Evolutionary conservation across 2,329 filamentous ascomycete species (phyloP), one percentile per base, ranked within the genome.

Genomic region (Colletotrichum phormii): DNA sequence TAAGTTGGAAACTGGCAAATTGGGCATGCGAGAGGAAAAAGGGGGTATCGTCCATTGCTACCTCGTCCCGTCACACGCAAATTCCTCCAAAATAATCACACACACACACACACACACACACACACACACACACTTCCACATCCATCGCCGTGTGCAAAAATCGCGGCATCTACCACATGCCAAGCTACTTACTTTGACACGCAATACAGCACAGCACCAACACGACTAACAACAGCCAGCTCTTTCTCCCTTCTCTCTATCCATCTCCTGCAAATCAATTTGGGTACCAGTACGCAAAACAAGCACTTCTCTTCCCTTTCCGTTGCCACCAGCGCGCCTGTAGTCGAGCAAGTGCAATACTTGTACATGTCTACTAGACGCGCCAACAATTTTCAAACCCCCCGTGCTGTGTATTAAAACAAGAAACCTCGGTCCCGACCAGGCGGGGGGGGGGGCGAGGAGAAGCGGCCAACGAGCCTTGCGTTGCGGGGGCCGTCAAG

Each of bases 41-140:
- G 70, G 71, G 72, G 73, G 73, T 75, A 75, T 75, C 73, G 73
- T 75, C 73, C 71, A 75, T 75, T 75, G 73, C 67, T 74, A 71
- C 58, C 71, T 74, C 66, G 65, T 61, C 60, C 46, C 64, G 35
- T 59, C 61, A 74, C 64, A 54, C 71, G 63, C 67, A 49, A 29
- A 12, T 67, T 54, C 65, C 61, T 70, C 64, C 49, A 49, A n/a
- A n/a, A 49, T 70, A 74, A 71, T 73, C 71, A 75, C 66, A 74
- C 18, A 46, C 35, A 46, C 7, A 49, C 5, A 5, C 37, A 42
- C 9, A 33, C 31, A 33, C 31, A 33, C 31, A 33, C 31, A 33
- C 31, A 33, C 31, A 35, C 37, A 42, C 37, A 1, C 13, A 42
- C 37, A 26, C 26, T 26, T 26, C 26, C 26, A 2, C 26, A 26